phyloP scores from a whole-genome alignment of 176 grass and related monocot genomes.

The Pontederia paniculata region DNA sequence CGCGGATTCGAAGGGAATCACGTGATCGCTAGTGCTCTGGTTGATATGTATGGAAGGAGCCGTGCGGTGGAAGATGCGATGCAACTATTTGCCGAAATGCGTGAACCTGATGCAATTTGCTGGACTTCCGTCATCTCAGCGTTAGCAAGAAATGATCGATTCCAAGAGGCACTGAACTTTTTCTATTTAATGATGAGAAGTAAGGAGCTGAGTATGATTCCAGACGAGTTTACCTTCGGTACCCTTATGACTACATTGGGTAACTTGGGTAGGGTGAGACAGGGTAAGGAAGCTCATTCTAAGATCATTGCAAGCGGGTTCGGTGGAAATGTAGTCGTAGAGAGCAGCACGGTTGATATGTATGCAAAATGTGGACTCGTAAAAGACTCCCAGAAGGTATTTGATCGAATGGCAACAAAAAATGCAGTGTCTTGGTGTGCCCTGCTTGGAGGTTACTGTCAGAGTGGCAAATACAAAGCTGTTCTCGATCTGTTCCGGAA shows the following conservation, averaged over 20 bases:
- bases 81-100: slow-evolving; percentile 56
- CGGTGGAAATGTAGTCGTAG: slow-evolving; percentile 57
- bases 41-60: slow-evolving; percentile 59
- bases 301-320: slow-evolving; percentile 44
- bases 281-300: slow-evolving; percentile 50
- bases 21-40: slow-evolving; percentile 48
- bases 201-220: slow-evolving; percentile 4
- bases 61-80: slow-evolving; percentile 23
- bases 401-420: slow-evolving; percentile 47
- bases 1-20: slow-evolving; percentile 37
- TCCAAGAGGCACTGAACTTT: slow-evolving; percentile 33
- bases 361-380: slow-evolving; percentile 61
- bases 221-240: slow-evolving; percentile 60
- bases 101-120: slow-evolving; percentile 52
- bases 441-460: slow-evolving; percentile 60
- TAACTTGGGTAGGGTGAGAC: slow-evolving; percentile 41
- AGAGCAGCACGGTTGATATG: slow-evolving; percentile 78
- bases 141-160: slow-evolving; percentile 53
- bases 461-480: slow-evolving; percentile 29
- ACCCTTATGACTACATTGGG: slow-evolving; percentile 53
- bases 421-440: slow-evolving; percentile 77
- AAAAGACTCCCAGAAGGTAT: slow-evolving; percentile 52
- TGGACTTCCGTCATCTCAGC: slow-evolving; percentile 73
- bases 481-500: slow-evolving; percentile 43
- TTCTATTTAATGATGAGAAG: slow-evolving; percentile 35